phyloP scores from a whole-genome alignment of 257 asterid genomes.

The Fraxinus quadrangulata region DNA sequence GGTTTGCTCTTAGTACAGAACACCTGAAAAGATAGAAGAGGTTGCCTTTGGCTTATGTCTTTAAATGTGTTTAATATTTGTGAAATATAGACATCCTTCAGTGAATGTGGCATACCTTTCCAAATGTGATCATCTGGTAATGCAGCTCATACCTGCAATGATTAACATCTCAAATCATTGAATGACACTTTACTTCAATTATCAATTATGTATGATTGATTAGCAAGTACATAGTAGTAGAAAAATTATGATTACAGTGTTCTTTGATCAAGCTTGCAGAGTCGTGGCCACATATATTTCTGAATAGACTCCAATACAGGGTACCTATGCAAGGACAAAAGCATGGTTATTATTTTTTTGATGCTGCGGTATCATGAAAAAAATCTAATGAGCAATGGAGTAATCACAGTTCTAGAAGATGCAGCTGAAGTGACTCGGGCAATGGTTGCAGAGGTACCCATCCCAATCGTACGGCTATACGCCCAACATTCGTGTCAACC shows the following conservation, averaged over 20 bases:
- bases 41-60: constrained; percentile 11
- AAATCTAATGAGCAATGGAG: constrained; percentile 23
- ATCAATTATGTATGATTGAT: neutral
- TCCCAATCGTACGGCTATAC: constrained; percentile 96
- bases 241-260: constrained; percentile 47
- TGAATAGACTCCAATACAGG: constrained; percentile 69
- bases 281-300: constrained; percentile 75
- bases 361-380: constrained; percentile 21
- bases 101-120: constrained; percentile 52
- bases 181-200: constrained; percentile 10
- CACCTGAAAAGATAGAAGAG: constrained; percentile 46
- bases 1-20: constrained; percentile 83
- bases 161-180: constrained; percentile 24
- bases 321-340: constrained; percentile 50
- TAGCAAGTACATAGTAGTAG: neutral
- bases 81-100: constrained; percentile 7
- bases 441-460: constrained; percentile 99
- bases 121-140: constrained; percentile 80
- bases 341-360: constrained; percentile 24
- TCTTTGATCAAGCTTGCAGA: constrained; percentile 66
- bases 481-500: constrained; percentile 99
- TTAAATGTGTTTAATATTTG: neutral
- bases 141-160: constrained; percentile 73
- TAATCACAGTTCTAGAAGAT: constrained; percentile 89
- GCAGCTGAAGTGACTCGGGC: constrained; percentile 97